A percentile compares a stretch with the other conserved stretches of the same genome.
phyloP scores from a whole-genome alignment of 768 basidiomycete genomes.

The Phaeotremella skinneri region DNA sequence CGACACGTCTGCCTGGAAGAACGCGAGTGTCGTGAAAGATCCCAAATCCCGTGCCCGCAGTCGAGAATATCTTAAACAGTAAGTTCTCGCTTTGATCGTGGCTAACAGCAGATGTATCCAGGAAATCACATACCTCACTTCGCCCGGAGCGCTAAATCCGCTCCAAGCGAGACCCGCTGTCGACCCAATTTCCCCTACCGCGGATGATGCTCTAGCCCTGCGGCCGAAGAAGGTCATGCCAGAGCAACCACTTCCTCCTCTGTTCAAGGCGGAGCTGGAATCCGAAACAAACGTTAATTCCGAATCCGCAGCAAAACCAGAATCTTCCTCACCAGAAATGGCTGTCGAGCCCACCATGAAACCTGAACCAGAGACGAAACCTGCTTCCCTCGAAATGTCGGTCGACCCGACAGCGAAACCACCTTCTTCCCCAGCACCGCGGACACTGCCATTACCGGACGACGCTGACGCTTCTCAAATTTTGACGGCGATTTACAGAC shows the following conservation, averaged over 20 bases:
- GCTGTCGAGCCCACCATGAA: constrained; percentile 2
- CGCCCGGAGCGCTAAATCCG: constrained; percentile 95
- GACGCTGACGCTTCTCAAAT: constrained; percentile 55
- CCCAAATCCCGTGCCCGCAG: constrained; percentile 93
- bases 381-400: neutral
- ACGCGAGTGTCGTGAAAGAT: constrained; percentile 72
- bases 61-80: constrained; percentile 97
- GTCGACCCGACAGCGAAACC: constrained; percentile 27
- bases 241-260: constrained; percentile 23
- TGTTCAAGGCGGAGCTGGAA: neutral
- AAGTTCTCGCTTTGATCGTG: constrained; percentile 49
- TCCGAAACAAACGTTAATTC: constrained; percentile 9
- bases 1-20: constrained; percentile 57
- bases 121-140: constrained; percentile 96
- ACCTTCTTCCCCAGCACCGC: constrained; percentile 35
- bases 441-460: constrained; percentile 20
- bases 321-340: neutral
- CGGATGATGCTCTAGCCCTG: neutral
- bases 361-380: neutral
- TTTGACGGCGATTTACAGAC: constrained; percentile 72
- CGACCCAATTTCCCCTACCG: constrained; percentile 6
- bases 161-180: constrained; percentile 73
- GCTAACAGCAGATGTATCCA: constrained; percentile 72
- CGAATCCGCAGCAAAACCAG: neutral
- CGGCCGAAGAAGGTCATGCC: constrained; percentile 35